A percentile compares a stretch with the other conserved stretches of the same genome.
phyloP scores from a whole-genome alignment of 331 rosid species.

The Rosa hybrid region DNA sequence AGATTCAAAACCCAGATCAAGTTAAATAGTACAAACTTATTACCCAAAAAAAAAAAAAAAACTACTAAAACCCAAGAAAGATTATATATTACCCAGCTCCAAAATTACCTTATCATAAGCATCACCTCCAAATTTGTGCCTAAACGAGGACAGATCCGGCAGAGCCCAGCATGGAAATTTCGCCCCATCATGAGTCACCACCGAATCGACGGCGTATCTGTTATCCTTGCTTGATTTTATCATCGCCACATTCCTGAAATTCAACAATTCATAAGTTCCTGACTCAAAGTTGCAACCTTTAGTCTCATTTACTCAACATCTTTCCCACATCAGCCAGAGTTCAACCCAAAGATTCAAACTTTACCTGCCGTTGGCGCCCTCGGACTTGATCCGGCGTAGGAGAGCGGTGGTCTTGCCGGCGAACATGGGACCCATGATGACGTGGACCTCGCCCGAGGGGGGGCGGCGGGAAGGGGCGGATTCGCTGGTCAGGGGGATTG shows the following conservation, averaged over 20 bases:
- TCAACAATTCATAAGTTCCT: background rate
- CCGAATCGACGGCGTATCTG: constrained; percentile 71
- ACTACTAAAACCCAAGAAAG: background rate
- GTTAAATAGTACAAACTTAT: background rate
- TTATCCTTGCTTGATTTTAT: constrained; percentile 82
- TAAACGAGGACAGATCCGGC: constrained; percentile 62
- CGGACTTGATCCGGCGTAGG: constrained; percentile 84
- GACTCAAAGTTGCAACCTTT: background rate
- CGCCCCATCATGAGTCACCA: constrained; percentile 80
- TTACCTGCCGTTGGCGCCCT: constrained; percentile 63
- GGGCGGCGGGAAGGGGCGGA: constrained; percentile 13
- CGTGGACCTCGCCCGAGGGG: constrained; percentile 72
- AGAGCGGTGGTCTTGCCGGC: constrained; percentile 93
- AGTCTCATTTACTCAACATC: too few species aligned
- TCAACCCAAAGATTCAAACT: background rate
- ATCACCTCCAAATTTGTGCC: constrained; percentile 55
- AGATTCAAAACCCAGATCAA: background rate
- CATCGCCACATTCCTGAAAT: constrained; percentile 69
- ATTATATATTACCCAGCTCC: background rate
- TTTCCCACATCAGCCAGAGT: too few species aligned
- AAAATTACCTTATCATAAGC: constrained; percentile 64
- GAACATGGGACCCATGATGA: constrained; percentile 93
- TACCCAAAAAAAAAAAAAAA: background rate
- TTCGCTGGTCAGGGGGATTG: constrained; percentile 19
- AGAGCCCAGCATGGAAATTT: constrained; percentile 89